Base-by-base conservation (phyloP, 306 rosid genomes). In the Lathyrus aphaca region DNA sequence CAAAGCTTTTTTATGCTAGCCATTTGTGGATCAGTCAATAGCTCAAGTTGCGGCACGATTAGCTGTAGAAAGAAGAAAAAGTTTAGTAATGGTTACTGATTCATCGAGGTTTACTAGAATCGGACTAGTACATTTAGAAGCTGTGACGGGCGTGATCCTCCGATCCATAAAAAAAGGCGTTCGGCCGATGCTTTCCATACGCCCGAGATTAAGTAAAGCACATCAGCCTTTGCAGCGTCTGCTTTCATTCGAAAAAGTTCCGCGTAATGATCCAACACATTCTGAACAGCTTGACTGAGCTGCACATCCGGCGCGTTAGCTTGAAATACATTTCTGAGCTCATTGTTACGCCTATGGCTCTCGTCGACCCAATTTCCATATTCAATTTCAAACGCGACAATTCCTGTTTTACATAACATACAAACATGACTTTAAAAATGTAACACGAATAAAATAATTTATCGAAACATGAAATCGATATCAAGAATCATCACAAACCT, bases 121-220 rank as follows among this genome's bases (percentile, higher is more conserved):
- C 58, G 35, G 66, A 55, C 48, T 69, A 46, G 19, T 89, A 95
- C 99, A 1, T 79, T 82, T 64, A 95, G 87, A 84, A 95, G 89
- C 76, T 95, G 92, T 0, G 99, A 95, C 0, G 99, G 99, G 69
- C 99, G 99, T n/a, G 90, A 86, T 43, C 99, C 99, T 49, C 99
- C 99, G 4, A 95, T 95, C 99, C 99, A 95, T 35, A 82, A 88
- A 79, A 89, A 91, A 55, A 89, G 80, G 10, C 99, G 96, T 38
- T 95, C 99, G 5, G 81, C 90, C 0, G 95, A 76, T 16, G 97
- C 69, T 74, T 88, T 84, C 99, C 99, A 95, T 14, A 79, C 81
- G 14, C 99, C 97, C 10, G 97, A 89, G 77, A 91, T 73, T 27
- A 95, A 60, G 75, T 86, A 91, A 37, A 95, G 92, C 43, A 87